Percentiles rank a stretch among this genome's conserved stretches.
phyloP scores from a whole-genome alignment of 305 asterid genomes.

The Salvia sclarea region DNA sequence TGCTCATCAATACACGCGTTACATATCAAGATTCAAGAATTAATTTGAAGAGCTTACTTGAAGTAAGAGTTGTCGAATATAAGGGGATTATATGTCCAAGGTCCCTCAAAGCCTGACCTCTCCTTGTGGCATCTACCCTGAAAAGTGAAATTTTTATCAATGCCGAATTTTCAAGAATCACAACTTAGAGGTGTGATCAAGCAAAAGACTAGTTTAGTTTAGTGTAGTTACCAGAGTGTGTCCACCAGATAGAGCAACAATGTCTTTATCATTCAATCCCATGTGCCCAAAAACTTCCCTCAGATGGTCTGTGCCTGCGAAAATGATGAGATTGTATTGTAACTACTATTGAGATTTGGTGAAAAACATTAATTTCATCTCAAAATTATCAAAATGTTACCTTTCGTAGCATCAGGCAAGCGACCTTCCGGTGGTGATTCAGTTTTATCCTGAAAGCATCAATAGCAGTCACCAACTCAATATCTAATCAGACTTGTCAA shows the following conservation, averaged over 20 bases:
- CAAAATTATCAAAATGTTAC: constrained; percentile 8
- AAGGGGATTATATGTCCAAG: constrained; percentile 69
- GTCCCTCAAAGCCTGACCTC: constrained; percentile 70
- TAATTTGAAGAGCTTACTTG: constrained; percentile 41
- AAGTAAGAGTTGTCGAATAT: constrained; percentile 70
- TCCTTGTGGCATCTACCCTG: constrained; percentile 76
- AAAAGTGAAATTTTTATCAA: neutral
- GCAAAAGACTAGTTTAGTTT: neutral
- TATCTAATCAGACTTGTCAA: no score
- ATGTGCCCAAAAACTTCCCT: constrained; percentile 80
- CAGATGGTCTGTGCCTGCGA: constrained; percentile 63
- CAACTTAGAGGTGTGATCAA: neutral
- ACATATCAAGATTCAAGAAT: no score
- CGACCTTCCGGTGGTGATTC: constrained; percentile 76
- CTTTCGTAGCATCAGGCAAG: constrained; percentile 65
- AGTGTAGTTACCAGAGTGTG: constrained; percentile 58
- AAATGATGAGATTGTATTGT: neutral
- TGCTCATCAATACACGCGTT: neutral
- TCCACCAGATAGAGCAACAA: constrained; percentile 77
- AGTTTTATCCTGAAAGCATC: constrained; percentile 52
- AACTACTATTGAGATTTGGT: no score
- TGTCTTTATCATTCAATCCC: constrained; percentile 75
- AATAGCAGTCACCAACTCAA: neutral
- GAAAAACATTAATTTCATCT: neutral
- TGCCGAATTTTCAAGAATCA: neutral